These are phyloP conservation scores for Claviceps quebecensis DNA, from an alignment of 2,329 filamentous ascomycete genomes.

Conservation along the genomic window DNA sequence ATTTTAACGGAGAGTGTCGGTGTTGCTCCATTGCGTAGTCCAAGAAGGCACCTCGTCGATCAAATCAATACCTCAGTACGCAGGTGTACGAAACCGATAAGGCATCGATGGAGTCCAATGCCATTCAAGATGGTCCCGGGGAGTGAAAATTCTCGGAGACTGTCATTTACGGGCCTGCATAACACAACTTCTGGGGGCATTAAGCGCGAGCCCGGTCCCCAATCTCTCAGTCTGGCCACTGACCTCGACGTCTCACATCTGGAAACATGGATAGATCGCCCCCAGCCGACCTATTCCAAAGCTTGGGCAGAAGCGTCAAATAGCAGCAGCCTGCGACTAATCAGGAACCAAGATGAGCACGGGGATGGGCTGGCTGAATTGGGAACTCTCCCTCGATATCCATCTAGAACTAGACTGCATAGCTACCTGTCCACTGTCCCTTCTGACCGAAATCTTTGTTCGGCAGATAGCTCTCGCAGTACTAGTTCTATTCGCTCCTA, in stretches of 20 bases:
- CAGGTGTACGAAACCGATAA: constrained; percentile 20
- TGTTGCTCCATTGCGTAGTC: constrained; percentile 39
- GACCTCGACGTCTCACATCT: neutral
- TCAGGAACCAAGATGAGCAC: constrained; percentile 48
- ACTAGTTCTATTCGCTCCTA: constrained; percentile 30
- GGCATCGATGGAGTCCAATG: constrained; percentile 50
- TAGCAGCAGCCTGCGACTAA: constrained; percentile 26
- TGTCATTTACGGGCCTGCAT: constrained; percentile 34
- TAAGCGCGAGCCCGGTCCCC: constrained; percentile 26
- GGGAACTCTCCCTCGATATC: constrained; percentile 34
- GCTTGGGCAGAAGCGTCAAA: constrained; percentile 19
- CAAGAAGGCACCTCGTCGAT: constrained; percentile 33
- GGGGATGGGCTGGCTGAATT: constrained; percentile 50
- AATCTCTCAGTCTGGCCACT: neutral
- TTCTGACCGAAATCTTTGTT: constrained; percentile 39
- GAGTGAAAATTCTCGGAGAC: constrained; percentile 39
- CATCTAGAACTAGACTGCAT: constrained; percentile 40
- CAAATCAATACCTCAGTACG: constrained; percentile 34
- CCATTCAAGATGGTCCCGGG: constrained; percentile 51
- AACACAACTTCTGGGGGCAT: constrained; percentile 28
- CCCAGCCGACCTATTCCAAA: constrained; percentile 29
- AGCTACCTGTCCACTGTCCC: constrained; percentile 34
- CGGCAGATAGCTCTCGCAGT: constrained; percentile 33
- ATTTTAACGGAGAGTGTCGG: constrained; percentile 47
- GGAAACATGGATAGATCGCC: constrained; percentile 27